Evolutionary conservation across 2,329 filamentous ascomycete genomes (phyloP), one percentile per base, ranked within the genome.

Genomic region (Ophiosphaerella narmari): DNA sequence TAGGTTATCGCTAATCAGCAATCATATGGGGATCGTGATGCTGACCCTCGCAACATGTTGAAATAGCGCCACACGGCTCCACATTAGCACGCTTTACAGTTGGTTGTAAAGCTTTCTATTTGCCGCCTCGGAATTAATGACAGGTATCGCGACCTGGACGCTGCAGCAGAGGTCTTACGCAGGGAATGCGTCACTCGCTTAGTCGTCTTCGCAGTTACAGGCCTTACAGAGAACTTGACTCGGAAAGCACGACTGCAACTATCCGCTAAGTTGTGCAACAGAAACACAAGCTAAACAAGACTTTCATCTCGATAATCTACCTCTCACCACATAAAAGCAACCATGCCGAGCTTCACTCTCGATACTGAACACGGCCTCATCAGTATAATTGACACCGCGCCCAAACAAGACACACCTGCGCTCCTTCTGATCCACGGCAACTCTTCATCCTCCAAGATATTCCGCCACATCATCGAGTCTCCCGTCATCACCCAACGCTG

Each of bases 381-480:
- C 39, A 48, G 52, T 46, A 46, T 68, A 16, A 61, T 46, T 6
- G 59, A 64, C 50, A 62, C 60, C 1, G 50, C 38, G 23, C 54
- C 62, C 36, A 60, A 55, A 18, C 59, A 54, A 34, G 12, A 35
- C 33, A n/a, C 41, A 7, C 62, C 64, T 16, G 45, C 61, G 5
- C 54, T 72, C 16, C 62, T 71, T 29, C 62, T 69, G 37, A 53
- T 72, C 31, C 68, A 72, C 48, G 66, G 64, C 42, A 72, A 70
- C 55, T 65, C 62, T 16, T 68, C 62, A 16, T 57, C 53, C 45
- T 62, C 59, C 18, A 60, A 56, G 35, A 65, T 68, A 35, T 72
- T 62, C 48, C 46, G 49, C 13, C 66, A 62, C 39, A 60, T 72
- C 35, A 41, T 68, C 43, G 31, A 50, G 7, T 58, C 50, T 7